These are phyloP conservation scores for Paramecium sonneborni DNA, from an alignment of 73 alveolate species.

Conservation along the genomic window DNA sequence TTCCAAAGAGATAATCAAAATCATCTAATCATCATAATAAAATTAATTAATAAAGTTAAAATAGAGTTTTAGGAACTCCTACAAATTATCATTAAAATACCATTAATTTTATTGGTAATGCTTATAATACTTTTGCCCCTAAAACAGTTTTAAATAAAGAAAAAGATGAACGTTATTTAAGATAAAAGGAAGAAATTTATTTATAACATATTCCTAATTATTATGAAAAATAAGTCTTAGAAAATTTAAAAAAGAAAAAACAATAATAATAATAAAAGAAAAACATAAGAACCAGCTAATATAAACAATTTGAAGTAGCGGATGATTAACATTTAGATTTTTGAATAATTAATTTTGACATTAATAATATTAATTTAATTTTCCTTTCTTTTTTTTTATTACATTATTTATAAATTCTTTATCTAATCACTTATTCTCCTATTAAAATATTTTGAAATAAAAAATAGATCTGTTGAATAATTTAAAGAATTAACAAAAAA, in stretches of 20 bases:
- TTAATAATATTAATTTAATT: not conserved
- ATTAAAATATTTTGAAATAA: too few species aligned
- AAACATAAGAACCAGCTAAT: not conserved
- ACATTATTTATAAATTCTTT: too few species aligned
- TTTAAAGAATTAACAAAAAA: not conserved
- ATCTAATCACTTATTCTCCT: too few species aligned
- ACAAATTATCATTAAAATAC: not conserved
- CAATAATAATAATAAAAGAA: not conserved
- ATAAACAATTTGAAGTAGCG: not conserved
- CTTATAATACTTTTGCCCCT: not conserved
- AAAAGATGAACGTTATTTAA: conserved; percentile 5
- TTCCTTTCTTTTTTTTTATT: too few species aligned
- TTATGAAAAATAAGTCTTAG: not conserved
- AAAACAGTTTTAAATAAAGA: not conserved
- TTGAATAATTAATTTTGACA: not conserved
- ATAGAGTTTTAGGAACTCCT: not conserved
- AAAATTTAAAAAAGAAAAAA: not conserved
- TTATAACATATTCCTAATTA: conserved; percentile 1
- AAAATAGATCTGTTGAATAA: too few species aligned
- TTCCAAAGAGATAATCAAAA: not conserved
- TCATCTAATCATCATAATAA: not conserved
- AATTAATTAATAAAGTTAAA: not conserved
- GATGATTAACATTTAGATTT: not conserved
- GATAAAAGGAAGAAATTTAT: not conserved
- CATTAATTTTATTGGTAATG: not conserved